Conservation (phyloP, 2,329 filamentous ascomycete genomes). For the Alternaria triticimaculans region DNA sequence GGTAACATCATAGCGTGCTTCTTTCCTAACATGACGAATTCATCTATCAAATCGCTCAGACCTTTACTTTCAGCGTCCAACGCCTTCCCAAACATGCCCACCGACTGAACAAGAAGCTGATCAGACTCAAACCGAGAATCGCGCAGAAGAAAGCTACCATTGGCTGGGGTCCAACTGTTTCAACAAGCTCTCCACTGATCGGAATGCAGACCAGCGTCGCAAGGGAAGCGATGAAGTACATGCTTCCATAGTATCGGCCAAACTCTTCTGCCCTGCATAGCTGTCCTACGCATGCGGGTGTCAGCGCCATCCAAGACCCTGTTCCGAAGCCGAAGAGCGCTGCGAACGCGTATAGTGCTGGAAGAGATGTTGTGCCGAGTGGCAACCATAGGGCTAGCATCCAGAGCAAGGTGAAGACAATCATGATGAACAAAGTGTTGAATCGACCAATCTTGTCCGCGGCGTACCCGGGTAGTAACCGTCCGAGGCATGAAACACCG, state of each 20-base stretch:
- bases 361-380: slow-evolving; percentile 38
- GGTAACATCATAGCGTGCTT: not conserved
- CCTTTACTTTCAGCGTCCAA: slow-evolving; percentile 37
- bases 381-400: slow-evolving; percentile 48
- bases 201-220: slow-evolving; percentile 46
- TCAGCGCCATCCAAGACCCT: slow-evolving; percentile 54
- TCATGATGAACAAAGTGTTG: slow-evolving; percentile 50
- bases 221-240: slow-evolving; percentile 48
- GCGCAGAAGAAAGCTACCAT: slow-evolving; percentile 47
- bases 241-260: slow-evolving; percentile 60
- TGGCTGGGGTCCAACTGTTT: slow-evolving; percentile 39
- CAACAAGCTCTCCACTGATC: slow-evolving; percentile 45
- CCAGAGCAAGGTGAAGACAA: slow-evolving; percentile 44
- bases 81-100: slow-evolving; percentile 46
- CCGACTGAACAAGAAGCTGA: slow-evolving; percentile 41
- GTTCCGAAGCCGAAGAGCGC: slow-evolving; percentile 57
- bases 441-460: slow-evolving; percentile 52
- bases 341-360: slow-evolving; percentile 49
- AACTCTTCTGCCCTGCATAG: slow-evolving; percentile 56
- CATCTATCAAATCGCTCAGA: slow-evolving; percentile 9
- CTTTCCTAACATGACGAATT: not conserved
- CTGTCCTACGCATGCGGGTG: slow-evolving; percentile 57
- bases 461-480: slow-evolving; percentile 49
- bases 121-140: slow-evolving; percentile 38
- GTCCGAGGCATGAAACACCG: slow-evolving; percentile 50